Percentiles rank a stretch among this genome's conserved stretches.
Evolutionary conservation across 352 stramenopile genomes (phyloP).

Genomic region (Phytopythium kandeliae): DNA sequence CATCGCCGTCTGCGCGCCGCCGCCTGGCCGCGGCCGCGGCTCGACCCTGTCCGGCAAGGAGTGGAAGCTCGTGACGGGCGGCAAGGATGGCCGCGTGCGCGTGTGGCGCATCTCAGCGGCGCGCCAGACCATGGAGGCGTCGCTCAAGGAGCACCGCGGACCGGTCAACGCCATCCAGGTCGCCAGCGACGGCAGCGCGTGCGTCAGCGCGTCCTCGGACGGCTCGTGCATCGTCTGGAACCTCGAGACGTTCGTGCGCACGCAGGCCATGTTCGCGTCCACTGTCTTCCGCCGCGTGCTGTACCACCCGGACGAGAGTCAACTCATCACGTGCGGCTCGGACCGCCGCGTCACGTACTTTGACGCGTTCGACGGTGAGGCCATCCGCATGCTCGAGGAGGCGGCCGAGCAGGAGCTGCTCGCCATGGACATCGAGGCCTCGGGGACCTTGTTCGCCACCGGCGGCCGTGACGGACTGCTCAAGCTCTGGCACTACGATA

Average conservation of each 20-base stretch:
- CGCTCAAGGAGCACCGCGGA: constrained; percentile 93
- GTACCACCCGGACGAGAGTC: constrained; percentile 96
- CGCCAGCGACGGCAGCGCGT: constrained; percentile 62
- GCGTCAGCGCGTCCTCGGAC: constrained; percentile 73
- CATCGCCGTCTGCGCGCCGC: constrained; percentile 85
- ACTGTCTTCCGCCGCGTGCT: constrained; percentile 92
- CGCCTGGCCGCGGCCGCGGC: constrained; percentile 8
- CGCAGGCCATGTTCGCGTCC: constrained; percentile 94
- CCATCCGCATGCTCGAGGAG: constrained; percentile 93
- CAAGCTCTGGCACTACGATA: constrained; percentile 97
- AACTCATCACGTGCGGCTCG: constrained; percentile 94
- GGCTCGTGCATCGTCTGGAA: constrained; percentile 97
- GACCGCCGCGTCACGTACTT: constrained; percentile 97
- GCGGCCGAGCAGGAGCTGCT: constrained; percentile 88
- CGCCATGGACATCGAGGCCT: constrained; percentile 90
- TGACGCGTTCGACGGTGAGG: constrained; percentile 92
- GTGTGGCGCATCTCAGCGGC: constrained; percentile 91
- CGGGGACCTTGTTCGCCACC: constrained; percentile 88
- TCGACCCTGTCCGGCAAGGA: constrained; percentile 30
- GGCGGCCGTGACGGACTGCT: constrained; percentile 89
- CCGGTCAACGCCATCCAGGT: constrained; percentile 90
- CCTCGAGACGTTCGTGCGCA: constrained; percentile 88
- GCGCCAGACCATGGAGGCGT: constrained; percentile 93
- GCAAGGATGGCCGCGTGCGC: constrained; percentile 91
- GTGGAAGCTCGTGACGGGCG: constrained; percentile 93